phyloP scores from a whole-genome alignment of 805 yeast genomes.

The Candida khao-thaluensis region DNA sequence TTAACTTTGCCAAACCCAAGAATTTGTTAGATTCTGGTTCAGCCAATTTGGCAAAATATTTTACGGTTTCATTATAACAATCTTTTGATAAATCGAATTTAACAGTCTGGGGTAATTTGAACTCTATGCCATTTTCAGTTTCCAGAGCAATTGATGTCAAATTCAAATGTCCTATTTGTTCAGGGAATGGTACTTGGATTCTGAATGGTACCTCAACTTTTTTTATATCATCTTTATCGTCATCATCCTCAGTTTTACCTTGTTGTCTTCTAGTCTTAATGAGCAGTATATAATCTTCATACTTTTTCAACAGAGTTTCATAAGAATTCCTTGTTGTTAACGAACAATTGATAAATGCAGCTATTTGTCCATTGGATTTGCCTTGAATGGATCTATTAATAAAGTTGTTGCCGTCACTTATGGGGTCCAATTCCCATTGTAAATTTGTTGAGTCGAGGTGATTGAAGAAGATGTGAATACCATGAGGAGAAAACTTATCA shows the following conservation, averaged over 20 bases:
- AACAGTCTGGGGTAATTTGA: constrained; percentile 7
- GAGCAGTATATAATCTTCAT: constrained; percentile 21
- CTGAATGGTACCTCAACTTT: constrained; percentile 32
- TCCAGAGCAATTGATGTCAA: constrained; percentile 15
- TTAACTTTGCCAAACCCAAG: constrained; percentile 9
- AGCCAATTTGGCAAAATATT: constrained; percentile 8
- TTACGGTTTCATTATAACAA: constrained; percentile 9
- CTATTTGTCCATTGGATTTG: constrained; percentile 24
- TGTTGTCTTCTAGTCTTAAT: constrained; percentile 23
- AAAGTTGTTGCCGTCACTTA: constrained; percentile 37
- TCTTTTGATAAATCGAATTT: constrained; percentile 5
- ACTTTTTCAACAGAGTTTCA: constrained; percentile 18
- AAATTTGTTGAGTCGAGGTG: constrained; percentile 16
- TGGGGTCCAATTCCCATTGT: constrained; percentile 33
- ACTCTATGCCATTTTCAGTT: constrained; percentile 5
- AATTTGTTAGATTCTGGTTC: constrained; percentile 7
- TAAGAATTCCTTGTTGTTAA: constrained; percentile 34
- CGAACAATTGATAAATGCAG: constrained; percentile 30
- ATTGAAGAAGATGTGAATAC: constrained; percentile 31
- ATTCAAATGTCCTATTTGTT: constrained; percentile 14
- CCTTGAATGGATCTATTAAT: constrained; percentile 32
- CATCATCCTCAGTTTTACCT: constrained; percentile 18
- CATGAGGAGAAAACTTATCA: constrained; percentile 20
- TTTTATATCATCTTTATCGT: constrained; percentile 25
- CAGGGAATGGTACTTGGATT: constrained; percentile 34